These are phyloP conservation scores for Scedosporium dehoogii DNA, from an alignment of 2,329 filamentous ascomycete genomes.

Conservation along the genomic window DNA sequence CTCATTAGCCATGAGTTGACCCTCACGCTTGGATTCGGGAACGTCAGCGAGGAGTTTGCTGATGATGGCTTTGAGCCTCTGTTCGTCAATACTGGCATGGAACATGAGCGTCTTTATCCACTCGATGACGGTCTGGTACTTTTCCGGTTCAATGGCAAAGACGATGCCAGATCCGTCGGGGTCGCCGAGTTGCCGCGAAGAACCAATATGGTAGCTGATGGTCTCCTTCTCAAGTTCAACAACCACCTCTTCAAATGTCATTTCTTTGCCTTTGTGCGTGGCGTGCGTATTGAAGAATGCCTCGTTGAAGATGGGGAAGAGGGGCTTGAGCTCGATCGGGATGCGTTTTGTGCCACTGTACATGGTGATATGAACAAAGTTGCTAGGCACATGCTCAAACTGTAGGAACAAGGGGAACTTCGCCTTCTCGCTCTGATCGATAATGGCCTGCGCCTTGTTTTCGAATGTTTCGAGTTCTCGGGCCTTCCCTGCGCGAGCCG, in stretches of 20 bases:
- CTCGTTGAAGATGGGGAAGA: slow-evolving; percentile 75
- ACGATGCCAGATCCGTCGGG: slow-evolving; percentile 71
- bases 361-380: slow-evolving; percentile 79
- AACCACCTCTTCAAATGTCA: slow-evolving; percentile 88
- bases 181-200: slow-evolving; percentile 60
- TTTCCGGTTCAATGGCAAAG: slow-evolving; percentile 79
- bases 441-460: slow-evolving; percentile 62
- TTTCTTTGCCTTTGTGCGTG: slow-evolving; percentile 58
- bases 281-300: slow-evolving; percentile 95
- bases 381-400: slow-evolving; percentile 88
- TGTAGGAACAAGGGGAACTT: slow-evolving; percentile 82
- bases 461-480: slow-evolving; percentile 56
- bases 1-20: slow-evolving; percentile 55
- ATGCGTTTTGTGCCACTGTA: slow-evolving; percentile 70
- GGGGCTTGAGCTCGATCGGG: slow-evolving; percentile 72
- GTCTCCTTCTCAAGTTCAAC: slow-evolving; percentile 87
- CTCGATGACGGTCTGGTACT: slow-evolving; percentile 70
- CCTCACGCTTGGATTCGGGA: slow-evolving; percentile 83
- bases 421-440: slow-evolving; percentile 56
- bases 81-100: slow-evolving; percentile 75
- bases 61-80: slow-evolving; percentile 52
- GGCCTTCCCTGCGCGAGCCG: slow-evolving; percentile 73
- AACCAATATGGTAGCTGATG: slow-evolving; percentile 67
- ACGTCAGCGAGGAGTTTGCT: slow-evolving; percentile 84
- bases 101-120: slow-evolving; percentile 85